Evolutionary conservation across 129 eudicot genomes (phyloP).

Genomic region (Flaveria linearis): DNA sequence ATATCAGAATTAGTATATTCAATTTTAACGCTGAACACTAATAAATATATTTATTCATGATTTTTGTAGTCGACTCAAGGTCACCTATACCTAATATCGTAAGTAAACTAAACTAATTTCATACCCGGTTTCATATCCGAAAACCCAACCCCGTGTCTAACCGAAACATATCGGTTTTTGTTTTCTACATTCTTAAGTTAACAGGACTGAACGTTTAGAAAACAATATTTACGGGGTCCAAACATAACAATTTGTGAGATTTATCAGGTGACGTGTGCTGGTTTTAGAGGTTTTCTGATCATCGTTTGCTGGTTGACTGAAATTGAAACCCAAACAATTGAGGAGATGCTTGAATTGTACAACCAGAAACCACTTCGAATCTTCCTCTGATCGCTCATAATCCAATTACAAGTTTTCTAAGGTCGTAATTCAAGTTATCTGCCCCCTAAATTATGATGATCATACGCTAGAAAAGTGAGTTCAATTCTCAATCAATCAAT

Average conservation of each 20-base stretch:
- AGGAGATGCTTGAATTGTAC: slow-evolving; percentile 38
- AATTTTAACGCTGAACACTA: no score
- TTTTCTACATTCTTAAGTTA: no score
- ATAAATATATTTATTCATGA: no score
- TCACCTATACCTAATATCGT: no score
- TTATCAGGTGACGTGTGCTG: slow-evolving; percentile 31
- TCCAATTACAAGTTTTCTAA: background rate
- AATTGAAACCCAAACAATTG: slow-evolving; percentile 8
- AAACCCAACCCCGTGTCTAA: no score
- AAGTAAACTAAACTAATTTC: no score
- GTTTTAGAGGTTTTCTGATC: background rate
- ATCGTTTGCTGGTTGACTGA: slow-evolving; percentile 22
- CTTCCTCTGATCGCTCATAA: slow-evolving; percentile 20
- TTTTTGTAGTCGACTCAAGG: no score
- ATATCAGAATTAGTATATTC: no score
- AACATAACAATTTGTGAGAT: background rate
- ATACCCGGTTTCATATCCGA: no score
- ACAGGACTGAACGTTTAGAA: slow-evolving; percentile 14
- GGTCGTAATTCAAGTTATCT: slow-evolving; percentile 8
- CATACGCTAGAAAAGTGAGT: slow-evolving; percentile 7
- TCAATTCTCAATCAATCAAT: slow-evolving; percentile 5
- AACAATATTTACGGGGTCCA: background rate
- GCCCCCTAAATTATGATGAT: slow-evolving; percentile 6
- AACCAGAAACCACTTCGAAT: slow-evolving; percentile 38
- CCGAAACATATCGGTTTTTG: no score